A percentile compares a stretch with the other conserved stretches of the same genome.
phyloP scores from a whole-genome alignment of 495 filamentous ascomycete genomes.

The Aspergillus indologenus region DNA sequence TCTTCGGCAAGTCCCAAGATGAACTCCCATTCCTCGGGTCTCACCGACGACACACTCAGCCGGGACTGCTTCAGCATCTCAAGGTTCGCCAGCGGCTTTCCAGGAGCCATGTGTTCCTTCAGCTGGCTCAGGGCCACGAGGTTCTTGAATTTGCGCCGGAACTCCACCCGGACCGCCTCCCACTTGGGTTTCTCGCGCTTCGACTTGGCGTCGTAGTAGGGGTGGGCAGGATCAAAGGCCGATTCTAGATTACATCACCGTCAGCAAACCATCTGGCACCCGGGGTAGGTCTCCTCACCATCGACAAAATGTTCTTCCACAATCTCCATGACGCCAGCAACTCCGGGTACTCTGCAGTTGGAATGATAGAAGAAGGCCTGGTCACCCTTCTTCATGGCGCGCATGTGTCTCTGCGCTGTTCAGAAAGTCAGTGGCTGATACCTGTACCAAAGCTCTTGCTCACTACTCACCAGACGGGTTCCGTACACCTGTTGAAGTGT shows the following conservation, averaged over 20 bases:
- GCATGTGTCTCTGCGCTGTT: constrained; percentile 78
- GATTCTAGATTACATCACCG: constrained; percentile 51
- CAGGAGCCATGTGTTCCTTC: constrained; percentile 55
- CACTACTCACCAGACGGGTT: constrained; percentile 49
- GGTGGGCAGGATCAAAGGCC: constrained; percentile 71
- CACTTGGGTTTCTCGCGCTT: constrained; percentile 78
- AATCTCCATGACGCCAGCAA: constrained; percentile 93
- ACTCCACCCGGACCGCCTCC: constrained; percentile 84
- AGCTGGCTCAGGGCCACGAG: constrained; percentile 72
- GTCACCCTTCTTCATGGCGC: constrained; percentile 86
- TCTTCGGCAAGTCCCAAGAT: constrained; percentile 53
- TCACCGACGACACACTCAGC: constrained; percentile 80
- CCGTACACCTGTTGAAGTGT: constrained; percentile 48
- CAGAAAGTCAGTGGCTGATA: not conserved
- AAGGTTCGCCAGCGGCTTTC: constrained; percentile 70
- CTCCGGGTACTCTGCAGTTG: constrained; percentile 87
- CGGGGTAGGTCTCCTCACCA: constrained; percentile 36
- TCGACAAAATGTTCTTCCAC: constrained; percentile 78
- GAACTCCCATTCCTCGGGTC: constrained; percentile 72
- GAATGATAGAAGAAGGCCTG: constrained; percentile 96
- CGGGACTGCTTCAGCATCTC: constrained; percentile 76
- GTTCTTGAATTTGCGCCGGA: constrained; percentile 74
- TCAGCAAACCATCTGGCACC: constrained; percentile 8
- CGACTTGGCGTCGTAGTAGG: constrained; percentile 79
- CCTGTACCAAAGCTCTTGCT: not conserved